A percentile compares a stretch with the other conserved stretches of the same genome.
Evolutionary conservation across 768 basidiomycete genomes (phyloP).

Genomic region (Suillus clintonianus): DNA sequence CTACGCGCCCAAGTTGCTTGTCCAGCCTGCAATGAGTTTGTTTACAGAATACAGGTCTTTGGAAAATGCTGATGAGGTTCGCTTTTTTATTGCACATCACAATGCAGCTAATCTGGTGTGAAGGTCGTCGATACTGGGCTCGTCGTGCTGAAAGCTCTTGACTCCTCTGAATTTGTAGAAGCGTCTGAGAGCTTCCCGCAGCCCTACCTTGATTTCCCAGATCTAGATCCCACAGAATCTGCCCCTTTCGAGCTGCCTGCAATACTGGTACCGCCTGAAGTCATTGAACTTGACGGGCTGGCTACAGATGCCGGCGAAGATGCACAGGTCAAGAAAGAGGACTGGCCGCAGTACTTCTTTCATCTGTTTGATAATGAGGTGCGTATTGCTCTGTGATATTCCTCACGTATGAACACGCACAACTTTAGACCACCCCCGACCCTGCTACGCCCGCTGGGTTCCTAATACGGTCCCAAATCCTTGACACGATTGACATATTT

Average conservation of each 20-base stretch:
- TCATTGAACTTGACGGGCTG: slow-evolving; percentile 76
- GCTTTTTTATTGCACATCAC: slow-evolving; percentile 2
- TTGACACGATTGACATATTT: slow-evolving; percentile 84
- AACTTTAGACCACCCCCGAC: slow-evolving; percentile 70
- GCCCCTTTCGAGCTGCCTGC: slow-evolving; percentile 70
- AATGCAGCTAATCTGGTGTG: slow-evolving; percentile 7
- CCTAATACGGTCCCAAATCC: slow-evolving; percentile 68
- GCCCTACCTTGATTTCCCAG: slow-evolving; percentile 57
- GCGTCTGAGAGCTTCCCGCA: slow-evolving; percentile 59
- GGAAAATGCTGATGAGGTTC: slow-evolving; percentile 66
- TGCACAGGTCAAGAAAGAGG: slow-evolving; percentile 74
- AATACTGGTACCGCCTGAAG: slow-evolving; percentile 85
- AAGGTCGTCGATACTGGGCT: slow-evolving; percentile 81
- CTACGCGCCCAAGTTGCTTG: slow-evolving; percentile 58
- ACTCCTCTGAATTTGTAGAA: slow-evolving; percentile 60
- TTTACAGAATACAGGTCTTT: slow-evolving; percentile 42
- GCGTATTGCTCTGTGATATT: slow-evolving; percentile 12
- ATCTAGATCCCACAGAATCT: slow-evolving; percentile 39
- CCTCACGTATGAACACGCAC: background rate
- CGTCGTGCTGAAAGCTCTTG: slow-evolving; percentile 59
- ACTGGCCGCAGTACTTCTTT: slow-evolving; percentile 76
- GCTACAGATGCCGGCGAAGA: slow-evolving; percentile 71
- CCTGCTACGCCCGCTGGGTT: slow-evolving; percentile 77
- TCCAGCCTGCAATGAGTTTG: slow-evolving; percentile 61
- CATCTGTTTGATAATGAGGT: slow-evolving; percentile 65